Conservation (phyloP, 2,329 filamentous ascomycete genomes). For the Pseudogymnoascus sp. region DNA sequence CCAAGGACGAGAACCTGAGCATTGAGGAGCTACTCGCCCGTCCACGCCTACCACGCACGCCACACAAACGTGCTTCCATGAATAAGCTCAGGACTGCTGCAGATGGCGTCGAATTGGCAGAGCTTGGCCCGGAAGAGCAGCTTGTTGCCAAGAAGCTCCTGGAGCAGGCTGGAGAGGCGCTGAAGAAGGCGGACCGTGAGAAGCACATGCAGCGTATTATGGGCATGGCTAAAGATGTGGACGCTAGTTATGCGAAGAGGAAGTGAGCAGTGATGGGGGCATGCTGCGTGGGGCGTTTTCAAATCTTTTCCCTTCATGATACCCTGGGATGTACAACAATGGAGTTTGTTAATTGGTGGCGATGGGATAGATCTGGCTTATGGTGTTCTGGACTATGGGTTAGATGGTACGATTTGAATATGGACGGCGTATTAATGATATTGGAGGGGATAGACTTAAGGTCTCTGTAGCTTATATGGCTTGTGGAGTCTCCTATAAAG, state of each 20-base stretch:
- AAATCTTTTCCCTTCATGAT: not conserved
- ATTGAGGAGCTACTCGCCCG: constrained; percentile 9
- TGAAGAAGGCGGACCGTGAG: not conserved
- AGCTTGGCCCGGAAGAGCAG: not conserved
- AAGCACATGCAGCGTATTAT: not conserved
- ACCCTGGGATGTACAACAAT: not conserved
- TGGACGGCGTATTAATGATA: not conserved
- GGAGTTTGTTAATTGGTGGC: not conserved
- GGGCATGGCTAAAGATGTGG: not conserved
- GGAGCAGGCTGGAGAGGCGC: not conserved
- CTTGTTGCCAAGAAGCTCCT: not conserved
- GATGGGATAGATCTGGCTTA: not conserved
- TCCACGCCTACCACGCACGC: not conserved
- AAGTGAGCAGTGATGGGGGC: not conserved
- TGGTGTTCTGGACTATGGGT: not conserved
- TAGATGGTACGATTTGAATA: not conserved
- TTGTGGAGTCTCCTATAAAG: not conserved
- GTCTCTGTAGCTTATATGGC: not conserved
- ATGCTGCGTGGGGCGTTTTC: not conserved
- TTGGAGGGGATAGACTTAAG: not conserved
- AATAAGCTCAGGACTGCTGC: not conserved
- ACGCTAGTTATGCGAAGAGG: not conserved
- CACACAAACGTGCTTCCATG: not conserved
- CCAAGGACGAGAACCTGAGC: not conserved
- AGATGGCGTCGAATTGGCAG: not conserved